phyloP scores from a whole-genome alignment of 495 filamentous ascomycete species.

The Xylaria sp. region DNA sequence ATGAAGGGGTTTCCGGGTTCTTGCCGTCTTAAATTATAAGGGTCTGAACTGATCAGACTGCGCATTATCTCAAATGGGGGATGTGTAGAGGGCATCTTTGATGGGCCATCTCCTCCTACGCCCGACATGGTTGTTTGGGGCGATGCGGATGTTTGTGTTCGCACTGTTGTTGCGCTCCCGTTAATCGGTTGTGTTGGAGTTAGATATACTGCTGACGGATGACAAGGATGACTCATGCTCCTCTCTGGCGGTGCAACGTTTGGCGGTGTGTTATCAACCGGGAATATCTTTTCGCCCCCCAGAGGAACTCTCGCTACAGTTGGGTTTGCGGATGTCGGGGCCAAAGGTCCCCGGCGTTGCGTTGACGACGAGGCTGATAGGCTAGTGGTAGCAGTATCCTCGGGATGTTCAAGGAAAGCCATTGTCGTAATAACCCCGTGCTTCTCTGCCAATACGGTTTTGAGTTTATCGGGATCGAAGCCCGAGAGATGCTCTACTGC shows the following conservation, averaged over 20 bases:
- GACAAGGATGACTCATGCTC: neutral
- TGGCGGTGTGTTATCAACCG: neutral
- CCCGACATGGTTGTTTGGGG: neutral
- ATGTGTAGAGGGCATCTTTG: neutral
- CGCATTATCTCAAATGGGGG: neutral
- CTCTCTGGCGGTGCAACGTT: neutral
- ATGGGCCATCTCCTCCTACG: neutral
- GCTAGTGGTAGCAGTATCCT: neutral
- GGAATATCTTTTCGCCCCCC: neutral
- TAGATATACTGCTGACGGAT: neutral
- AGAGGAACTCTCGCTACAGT: neutral
- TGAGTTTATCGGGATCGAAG: slow-evolving; percentile 1
- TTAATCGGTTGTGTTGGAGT: neutral
- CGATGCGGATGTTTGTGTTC: neutral
- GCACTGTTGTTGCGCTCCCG: neutral
- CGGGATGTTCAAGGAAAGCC: neutral
- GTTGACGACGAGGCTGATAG: neutral
- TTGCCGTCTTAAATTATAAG: neutral
- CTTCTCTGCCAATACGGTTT: neutral
- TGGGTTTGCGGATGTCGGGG: neutral
- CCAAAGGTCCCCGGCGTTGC: neutral
- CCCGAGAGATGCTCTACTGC: neutral
- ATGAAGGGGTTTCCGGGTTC: neutral
- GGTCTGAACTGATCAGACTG: neutral
- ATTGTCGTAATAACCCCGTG: neutral